Base-by-base conservation (phyloP, 371 early-diverging fungal species). In the Mucor ambiguus region DNA sequence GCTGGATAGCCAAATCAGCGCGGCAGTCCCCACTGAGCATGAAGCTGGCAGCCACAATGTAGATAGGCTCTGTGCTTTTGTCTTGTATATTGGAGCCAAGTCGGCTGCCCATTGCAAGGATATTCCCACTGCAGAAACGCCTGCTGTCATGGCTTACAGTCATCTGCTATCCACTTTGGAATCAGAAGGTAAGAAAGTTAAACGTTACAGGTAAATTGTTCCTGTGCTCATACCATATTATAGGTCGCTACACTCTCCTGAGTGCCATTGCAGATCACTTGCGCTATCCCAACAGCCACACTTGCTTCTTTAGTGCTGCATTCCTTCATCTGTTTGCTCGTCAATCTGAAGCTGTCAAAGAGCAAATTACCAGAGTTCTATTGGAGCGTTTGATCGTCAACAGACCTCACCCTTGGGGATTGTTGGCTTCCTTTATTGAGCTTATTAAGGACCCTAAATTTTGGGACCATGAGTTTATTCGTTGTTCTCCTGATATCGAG, bases 331-430 rank as follows among this genome's bases (percentile, higher is more conserved):
- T 96, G 56, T 97, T 96, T 74, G 85, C 86, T 5, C 90, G 92
- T 81, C 74, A 77, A 55, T n/a, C 73, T 58, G 96, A 95, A 71
- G 68, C 78, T 14, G 86, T 96, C 60, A 93, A 95, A 76, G 98
- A 98, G 78, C 95, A 95, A 71, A 94, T 97, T 64, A 96, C 96
- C 30, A 70, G 97, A 33, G 97, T 97, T 1, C 81, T 99, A 22
- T 76, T 98, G 65, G 99, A 99, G 77, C 88, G 99, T 59, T 79
- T 98, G 60, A 93, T 99, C 69, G 98, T 95, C 11, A 95, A 96
- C 79, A 87, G 97, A 44, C 99, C 98, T 12, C 96, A 97, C 79
- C 99, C 99, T 49, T 98, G 98, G 95, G 97, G 98, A 16, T 82
- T 98, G 63, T 79, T 97, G 68, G 93, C 96, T 14, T 95, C 98